A percentile compares a stretch with the other conserved stretches of the same genome.
These are phyloP conservation scores for Sordaria brevicollis DNA, from an alignment of 495 filamentous ascomycete species.

Conservation along the genomic window DNA sequence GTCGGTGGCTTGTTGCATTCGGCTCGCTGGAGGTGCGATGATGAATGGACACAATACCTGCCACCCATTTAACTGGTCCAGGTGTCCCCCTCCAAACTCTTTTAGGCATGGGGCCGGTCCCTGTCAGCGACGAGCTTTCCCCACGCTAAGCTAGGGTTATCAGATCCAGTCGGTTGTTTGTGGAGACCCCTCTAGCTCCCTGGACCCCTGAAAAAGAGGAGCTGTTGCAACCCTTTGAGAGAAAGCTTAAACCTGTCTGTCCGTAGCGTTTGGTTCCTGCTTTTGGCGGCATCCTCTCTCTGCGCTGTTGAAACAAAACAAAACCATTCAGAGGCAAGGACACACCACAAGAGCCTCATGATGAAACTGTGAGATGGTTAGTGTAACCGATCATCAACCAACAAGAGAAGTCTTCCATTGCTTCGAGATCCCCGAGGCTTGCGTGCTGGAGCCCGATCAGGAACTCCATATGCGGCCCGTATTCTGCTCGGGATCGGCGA, in stretches of 20 bases:
- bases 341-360: background rate
- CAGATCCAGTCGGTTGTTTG: background rate
- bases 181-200: background rate
- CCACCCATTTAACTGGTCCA: constrained; percentile 19
- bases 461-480: background rate
- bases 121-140: background rate
- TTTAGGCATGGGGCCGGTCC: background rate
- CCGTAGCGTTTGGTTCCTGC: background rate
- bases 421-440: background rate
- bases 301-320: background rate
- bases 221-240: background rate
- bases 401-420: background rate
- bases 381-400: background rate
- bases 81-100: constrained; percentile 2
- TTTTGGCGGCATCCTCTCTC: background rate
- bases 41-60: constrained; percentile 3
- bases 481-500: background rate
- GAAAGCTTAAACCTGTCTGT: background rate
- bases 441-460: background rate
- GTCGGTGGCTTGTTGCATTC: constrained; percentile 4
- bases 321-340: background rate
- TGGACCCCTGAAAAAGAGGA: background rate
- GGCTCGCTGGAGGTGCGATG: background rate
- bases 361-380: background rate
- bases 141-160: background rate